Evolutionary conservation across 1,284 basidiomycete genomes (phyloP).

Genomic region (Pseudozyma thailandica): DNA sequence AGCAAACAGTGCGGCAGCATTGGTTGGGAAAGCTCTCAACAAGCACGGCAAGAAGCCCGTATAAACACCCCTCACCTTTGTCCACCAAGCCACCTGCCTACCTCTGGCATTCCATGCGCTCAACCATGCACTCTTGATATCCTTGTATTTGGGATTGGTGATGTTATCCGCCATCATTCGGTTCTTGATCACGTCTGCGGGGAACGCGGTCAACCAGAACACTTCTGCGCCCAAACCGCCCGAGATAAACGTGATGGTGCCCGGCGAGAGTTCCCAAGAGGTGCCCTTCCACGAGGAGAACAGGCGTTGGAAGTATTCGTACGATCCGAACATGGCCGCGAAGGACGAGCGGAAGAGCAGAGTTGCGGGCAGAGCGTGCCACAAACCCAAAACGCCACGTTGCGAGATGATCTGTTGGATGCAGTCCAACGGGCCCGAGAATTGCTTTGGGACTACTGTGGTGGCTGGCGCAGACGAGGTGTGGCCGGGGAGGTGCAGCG

Average conservation of each 20-base stretch:
- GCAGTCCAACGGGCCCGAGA: constrained; percentile 67
- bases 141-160: constrained; percentile 69
- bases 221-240: constrained; percentile 70
- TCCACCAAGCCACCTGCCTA: constrained; percentile 1
- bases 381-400: constrained; percentile 64
- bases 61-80: constrained; percentile 46
- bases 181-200: constrained; percentile 79
- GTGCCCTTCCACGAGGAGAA: constrained; percentile 41
- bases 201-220: constrained; percentile 75
- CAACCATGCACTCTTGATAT: constrained; percentile 36
- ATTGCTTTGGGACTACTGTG: constrained; percentile 25
- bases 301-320: constrained; percentile 60
- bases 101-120: constrained; percentile 52
- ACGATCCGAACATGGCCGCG: constrained; percentile 65
- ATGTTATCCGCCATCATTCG: constrained; percentile 71
- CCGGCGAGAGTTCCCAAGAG: constrained; percentile 73
- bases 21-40: constrained; percentile 64
- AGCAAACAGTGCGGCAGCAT: constrained; percentile 61
- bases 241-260: constrained; percentile 76
- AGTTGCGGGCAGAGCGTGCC: constrained; percentile 68
- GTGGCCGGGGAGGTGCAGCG: constrained; percentile 40
- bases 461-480: background rate
- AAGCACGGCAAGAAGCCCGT: constrained; percentile 61
- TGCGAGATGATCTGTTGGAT: constrained; percentile 61
- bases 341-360: constrained; percentile 66